Evolutionary conservation across 164 flowering plant species (phyloP), one percentile per base, ranked within the genome.

Genomic region (Buxus sempervirens): DNA sequence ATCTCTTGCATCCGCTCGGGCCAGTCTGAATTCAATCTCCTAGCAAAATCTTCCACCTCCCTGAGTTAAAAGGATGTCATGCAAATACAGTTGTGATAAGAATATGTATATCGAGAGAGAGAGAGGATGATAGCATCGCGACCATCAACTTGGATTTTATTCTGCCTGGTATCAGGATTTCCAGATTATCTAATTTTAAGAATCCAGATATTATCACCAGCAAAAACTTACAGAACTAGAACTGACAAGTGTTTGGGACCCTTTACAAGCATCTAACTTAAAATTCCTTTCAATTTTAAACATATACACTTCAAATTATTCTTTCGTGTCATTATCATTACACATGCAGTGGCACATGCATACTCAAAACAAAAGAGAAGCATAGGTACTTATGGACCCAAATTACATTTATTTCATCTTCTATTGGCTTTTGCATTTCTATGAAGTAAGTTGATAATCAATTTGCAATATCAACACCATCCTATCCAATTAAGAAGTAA

Each of bases 1-100:
- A 87, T 77, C 76, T 88, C 93, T 65, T 84, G 96, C 86, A 88
- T 82, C 64, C 90, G 84, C 57, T 87, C 87, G 1, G 92, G 91
- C 96, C 95, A 91, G 63, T 79, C 88, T 32, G 95, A 91, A 77
- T 90, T 91, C 58, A 91, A 70, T 73, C 90, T 84, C 77, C 96
- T 76, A 1, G 88, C 91, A 78, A 91, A 91, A 76, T 91, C 97
- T 69, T 84, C 97, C 36, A 91, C 97, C 71, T 91, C 97, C 83
- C 97, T 91, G 83, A 64, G 66, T 54, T 53, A 14, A 58, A 25
- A 21, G 38, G 7, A 32, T 32, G 7, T 32, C 28, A 65, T 24
- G 23, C 25, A 6, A 55, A n/a, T 55, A 55, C 23, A 55, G 25
- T 6, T 23, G 25, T 18, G 21, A 55, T n/a, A 55, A 21, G 25